A percentile compares a stretch with the other conserved stretches of the same genome.
Evolutionary conservation across 108 stramenopile species (phyloP).

Genomic region (Epithemia pelagica): DNA sequence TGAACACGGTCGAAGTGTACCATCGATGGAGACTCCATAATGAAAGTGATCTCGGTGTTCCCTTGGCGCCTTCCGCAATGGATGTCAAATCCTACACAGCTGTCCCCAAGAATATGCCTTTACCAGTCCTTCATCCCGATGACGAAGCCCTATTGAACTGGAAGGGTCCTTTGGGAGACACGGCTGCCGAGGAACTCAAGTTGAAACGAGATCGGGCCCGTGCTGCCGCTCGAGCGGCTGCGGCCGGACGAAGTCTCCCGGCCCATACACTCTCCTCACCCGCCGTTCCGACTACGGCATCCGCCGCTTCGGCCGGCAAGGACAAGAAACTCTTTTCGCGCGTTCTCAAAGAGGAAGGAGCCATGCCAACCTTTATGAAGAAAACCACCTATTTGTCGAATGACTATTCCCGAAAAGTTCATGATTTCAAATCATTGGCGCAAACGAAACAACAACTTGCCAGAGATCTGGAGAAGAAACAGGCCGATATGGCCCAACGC

Average conservation of each 20-base stretch:
- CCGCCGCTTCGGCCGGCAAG: constrained; percentile 18
- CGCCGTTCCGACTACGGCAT: constrained; percentile 8
- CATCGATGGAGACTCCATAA: constrained; percentile 77
- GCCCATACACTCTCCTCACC: constrained; percentile 10
- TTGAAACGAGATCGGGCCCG: constrained; percentile 47
- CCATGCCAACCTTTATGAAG: constrained; percentile 79
- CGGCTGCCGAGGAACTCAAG: constrained; percentile 63
- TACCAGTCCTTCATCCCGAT: constrained; percentile 41
- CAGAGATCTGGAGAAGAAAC: constrained; percentile 37
- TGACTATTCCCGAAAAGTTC: constrained; percentile 65
- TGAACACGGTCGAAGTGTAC: constrained; percentile 72
- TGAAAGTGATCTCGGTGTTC: constrained; percentile 63
- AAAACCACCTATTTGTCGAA: constrained; percentile 85
- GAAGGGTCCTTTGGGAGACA: constrained; percentile 71
- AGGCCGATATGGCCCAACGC: constrained; percentile 28
- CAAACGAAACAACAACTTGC: constrained; percentile 49
- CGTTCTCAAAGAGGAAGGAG: constrained; percentile 57
- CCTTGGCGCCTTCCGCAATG: constrained; percentile 78
- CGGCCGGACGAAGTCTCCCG: constrained; percentile 35
- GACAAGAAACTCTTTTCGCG: constrained; percentile 61
- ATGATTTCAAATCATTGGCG: constrained; percentile 80
- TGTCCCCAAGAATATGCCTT: constrained; percentile 1
- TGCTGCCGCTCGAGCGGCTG: constrained; percentile 59
- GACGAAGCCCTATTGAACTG: constrained; percentile 73
- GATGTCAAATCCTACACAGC: constrained; percentile 56